Base-by-base conservation (phyloP, 1,284 basidiomycete species). In the Ceratobasidium sp. region DNA sequence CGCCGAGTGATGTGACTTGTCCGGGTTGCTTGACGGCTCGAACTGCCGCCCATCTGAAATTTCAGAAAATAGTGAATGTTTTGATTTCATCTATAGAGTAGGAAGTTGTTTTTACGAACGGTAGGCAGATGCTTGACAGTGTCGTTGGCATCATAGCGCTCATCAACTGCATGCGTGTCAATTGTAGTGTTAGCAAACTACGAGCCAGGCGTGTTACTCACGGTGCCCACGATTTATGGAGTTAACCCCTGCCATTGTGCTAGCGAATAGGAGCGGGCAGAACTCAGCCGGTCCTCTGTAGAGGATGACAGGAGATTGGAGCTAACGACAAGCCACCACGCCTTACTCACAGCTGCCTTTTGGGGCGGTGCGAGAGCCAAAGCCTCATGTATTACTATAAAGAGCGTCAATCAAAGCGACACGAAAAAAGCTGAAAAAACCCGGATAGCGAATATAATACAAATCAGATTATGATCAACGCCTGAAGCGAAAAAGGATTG, bases 391-490 rank as follows among this genome's bases (percentile, higher is more conserved):
- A 6, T n/a, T 50, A 50, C 26, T 23, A 50, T 50, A 8, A 26
- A 28, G 48, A 50, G 26, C n/a, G 6, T 6, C 36, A 14, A 45
- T 8, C 26, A 4, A 26, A 50, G 48, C 48, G 21, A 50, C 16
- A 39, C 36, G 36, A 6, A 28, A 50, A 50, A 50, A 50, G 48
- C 48, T 50, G 26, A 50, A 50, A 28, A 23, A 50, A 28, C 14
- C 32, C 53, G 23, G 41, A 34, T 18, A 21, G 34, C 8, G 21
- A n/a, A 36, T 67, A 67, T 53, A 5, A 26, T 67, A 67, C 64
- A 55, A 30, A 55, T 16, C 36, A 55, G 23, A 67, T 55, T 43
- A 67, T 26, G 64, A 55, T 43, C 3, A 30, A n/a, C 12, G 21
- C 18, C 14, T 12, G 26, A 6, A 26, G 34, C 23, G 34, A 23